Percentiles rank a stretch among this genome's conserved stretches.
These are phyloP conservation scores for Coleophoma eucalyptorum DNA, from an alignment of 2,329 filamentous ascomycete species.

Conservation along the genomic window DNA sequence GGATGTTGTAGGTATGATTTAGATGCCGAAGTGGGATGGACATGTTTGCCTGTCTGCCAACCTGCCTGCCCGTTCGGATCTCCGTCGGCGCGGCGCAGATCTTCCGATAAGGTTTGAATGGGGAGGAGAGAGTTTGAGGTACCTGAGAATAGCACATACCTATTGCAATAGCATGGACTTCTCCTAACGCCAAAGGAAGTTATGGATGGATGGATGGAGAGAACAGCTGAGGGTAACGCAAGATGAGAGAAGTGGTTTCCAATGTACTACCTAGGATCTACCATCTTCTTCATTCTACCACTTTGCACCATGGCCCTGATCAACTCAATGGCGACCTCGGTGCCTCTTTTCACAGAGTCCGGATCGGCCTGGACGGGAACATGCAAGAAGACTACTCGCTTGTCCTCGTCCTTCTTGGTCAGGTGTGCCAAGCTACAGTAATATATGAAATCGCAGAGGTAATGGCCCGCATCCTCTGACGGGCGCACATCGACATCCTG, in stretches of 20 bases:
- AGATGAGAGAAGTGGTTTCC: not conserved
- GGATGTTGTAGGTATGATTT: not conserved
- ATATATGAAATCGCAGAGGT: conserved; percentile 77
- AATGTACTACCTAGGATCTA: not conserved
- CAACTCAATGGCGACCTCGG: conserved; percentile 48
- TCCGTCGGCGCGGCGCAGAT: not conserved
- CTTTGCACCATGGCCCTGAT: conserved; percentile 52
- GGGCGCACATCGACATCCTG: conserved; percentile 47
- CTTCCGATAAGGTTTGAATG: not conserved
- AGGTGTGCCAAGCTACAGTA: conserved; percentile 63
- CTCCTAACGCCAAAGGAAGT: no score
- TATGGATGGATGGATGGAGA: not conserved
- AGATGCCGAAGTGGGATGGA: not conserved
- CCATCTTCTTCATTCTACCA: conserved; percentile 14
- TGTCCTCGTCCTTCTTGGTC: conserved; percentile 39
- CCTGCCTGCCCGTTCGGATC: conserved; percentile 1
- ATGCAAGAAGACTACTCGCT: conserved; percentile 66
- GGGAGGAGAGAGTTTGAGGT: not conserved
- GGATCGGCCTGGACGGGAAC: conserved; percentile 59
- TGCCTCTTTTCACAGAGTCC: conserved; percentile 42
- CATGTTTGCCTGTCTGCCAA: not conserved
- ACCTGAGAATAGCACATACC: no score
- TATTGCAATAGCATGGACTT: no score
- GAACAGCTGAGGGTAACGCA: not conserved
- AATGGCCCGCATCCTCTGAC: conserved; percentile 68